phyloP scores from a whole-genome alignment of 345 rosid genomes.

The Diplotaxis tenuifolia region DNA sequence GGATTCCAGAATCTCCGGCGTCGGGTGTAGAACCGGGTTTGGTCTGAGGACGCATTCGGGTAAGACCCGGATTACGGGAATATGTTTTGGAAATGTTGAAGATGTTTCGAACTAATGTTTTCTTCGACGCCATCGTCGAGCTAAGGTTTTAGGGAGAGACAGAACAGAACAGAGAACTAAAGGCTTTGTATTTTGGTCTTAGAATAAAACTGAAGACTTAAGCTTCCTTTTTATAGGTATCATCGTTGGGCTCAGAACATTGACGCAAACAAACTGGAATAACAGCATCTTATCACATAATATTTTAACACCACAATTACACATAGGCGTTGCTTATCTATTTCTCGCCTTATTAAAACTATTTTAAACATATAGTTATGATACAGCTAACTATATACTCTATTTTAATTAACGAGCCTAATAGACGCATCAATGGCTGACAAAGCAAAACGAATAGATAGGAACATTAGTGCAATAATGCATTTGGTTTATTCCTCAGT shows the following conservation, averaged over 20 bases:
- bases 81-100: conserved; percentile 55
- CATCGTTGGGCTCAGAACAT: conserved; percentile 17
- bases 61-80: conserved; percentile 36
- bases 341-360: conserved; percentile 6
- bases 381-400: conserved; percentile 7
- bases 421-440: background rate
- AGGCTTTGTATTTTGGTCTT: conserved; percentile 17
- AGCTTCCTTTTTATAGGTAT: conserved; percentile 24
- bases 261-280: conserved; percentile 21
- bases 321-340: conserved; percentile 28
- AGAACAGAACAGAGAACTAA: conserved; percentile 19
- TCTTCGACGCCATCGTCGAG: conserved; percentile 63
- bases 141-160: background rate
- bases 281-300: conserved; percentile 30
- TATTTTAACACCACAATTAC: conserved; percentile 21
- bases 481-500: background rate
- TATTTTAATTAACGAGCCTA: background rate
- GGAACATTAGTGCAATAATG: background rate
- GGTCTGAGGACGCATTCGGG: conserved; percentile 38
- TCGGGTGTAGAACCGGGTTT: conserved; percentile 48
- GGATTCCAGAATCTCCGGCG: conserved; percentile 60
- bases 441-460: background rate
- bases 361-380: conserved; percentile 5
- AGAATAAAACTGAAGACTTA: conserved; percentile 18
- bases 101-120: conserved; percentile 58